A percentile compares a stretch with the other conserved stretches of the same genome.
These are phyloP conservation scores for Lichtheimia ramosa DNA, from an alignment of 371 early-diverging fungal genomes.

Conservation along the genomic window DNA sequence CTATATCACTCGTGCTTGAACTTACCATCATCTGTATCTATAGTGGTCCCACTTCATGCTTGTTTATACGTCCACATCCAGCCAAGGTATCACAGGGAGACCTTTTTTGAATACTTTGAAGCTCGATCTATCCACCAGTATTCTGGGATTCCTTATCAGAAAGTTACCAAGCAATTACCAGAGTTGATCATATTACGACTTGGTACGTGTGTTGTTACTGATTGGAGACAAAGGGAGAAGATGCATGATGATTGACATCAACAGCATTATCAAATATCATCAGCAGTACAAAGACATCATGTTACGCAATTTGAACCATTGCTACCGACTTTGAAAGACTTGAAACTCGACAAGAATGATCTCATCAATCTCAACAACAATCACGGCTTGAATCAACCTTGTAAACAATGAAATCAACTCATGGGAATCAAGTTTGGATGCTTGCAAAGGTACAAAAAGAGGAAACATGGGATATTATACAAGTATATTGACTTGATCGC, in stretches of 20 bases:
- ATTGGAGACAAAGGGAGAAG: too few relatives aligned
- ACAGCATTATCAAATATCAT: slow-evolving; percentile 3
- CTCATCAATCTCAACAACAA: slow-evolving; percentile 21
- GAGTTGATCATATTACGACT: slow-evolving; percentile 63
- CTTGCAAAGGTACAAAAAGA: slow-evolving; percentile 44
- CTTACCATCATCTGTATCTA: neutral
- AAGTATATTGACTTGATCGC: neutral
- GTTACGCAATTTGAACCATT: slow-evolving; percentile 48
- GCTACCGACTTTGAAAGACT: slow-evolving; percentile 58
- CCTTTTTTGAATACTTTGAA: slow-evolving; percentile 55
- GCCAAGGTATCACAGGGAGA: slow-evolving; percentile 58
- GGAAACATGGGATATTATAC: neutral
- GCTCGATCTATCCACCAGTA: slow-evolving; percentile 67
- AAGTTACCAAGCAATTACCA: slow-evolving; percentile 59
- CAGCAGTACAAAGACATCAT: slow-evolving; percentile 18
- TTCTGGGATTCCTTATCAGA: slow-evolving; percentile 63
- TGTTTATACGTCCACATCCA: slow-evolving; percentile 67
- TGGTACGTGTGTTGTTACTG: slow-evolving; percentile 37
- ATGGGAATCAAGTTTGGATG: slow-evolving; percentile 53
- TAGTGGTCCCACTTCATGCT: slow-evolving; percentile 56
- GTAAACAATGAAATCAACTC: slow-evolving; percentile 62
- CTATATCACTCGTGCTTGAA: neutral
- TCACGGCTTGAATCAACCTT: slow-evolving; percentile 60
- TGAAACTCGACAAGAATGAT: slow-evolving; percentile 69
- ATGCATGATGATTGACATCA: neutral